A percentile compares a stretch with the other conserved stretches of the same genome.
Evolutionary conservation across 2,329 filamentous ascomycete genomes (phyloP).

Genomic region (Coleophoma crateriformis): DNA sequence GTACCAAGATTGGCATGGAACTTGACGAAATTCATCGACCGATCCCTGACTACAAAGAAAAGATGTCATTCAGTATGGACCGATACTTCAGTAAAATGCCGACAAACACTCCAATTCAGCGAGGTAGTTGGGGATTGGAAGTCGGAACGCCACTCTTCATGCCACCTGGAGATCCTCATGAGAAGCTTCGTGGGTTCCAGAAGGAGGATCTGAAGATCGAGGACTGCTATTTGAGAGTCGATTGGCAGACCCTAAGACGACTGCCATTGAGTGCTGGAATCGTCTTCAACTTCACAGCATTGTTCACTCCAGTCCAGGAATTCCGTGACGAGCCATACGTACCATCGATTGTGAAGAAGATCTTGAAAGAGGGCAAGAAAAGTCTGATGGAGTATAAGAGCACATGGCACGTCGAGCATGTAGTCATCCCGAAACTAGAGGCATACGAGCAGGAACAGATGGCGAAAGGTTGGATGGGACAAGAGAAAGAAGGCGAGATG

Average conservation of each 20-base stretch:
- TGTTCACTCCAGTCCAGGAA: constrained; percentile 70
- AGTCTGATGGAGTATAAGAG: constrained; percentile 73
- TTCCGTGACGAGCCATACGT: constrained; percentile 69
- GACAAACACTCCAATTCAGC: constrained; percentile 69
- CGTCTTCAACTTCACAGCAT: constrained; percentile 83
- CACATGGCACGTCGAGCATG: constrained; percentile 74
- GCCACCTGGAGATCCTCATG: constrained; percentile 62
- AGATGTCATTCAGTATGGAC: constrained; percentile 86
- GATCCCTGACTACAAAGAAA: constrained; percentile 80
- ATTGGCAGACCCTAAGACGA: constrained; percentile 82
- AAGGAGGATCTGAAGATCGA: constrained; percentile 47
- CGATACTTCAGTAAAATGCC: constrained; percentile 76
- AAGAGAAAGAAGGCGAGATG: constrained; percentile 12
- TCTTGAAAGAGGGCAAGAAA: constrained; percentile 67
- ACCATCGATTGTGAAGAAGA: constrained; percentile 61
- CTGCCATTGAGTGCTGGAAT: constrained; percentile 70
- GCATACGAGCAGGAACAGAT: constrained; percentile 62
- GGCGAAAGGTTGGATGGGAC: constrained; percentile 50
- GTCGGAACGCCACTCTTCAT: constrained; percentile 70
- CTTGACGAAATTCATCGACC: constrained; percentile 66
- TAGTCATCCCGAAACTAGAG: constrained; percentile 60
- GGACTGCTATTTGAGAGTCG: constrained; percentile 67
- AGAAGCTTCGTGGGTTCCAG: constrained; percentile 53
- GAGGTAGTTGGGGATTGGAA: constrained; percentile 80
- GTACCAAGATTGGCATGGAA: constrained; percentile 65